Base-by-base conservation (phyloP, 495 filamentous ascomycete species). In the Hyaloscypha hepaticicola region DNA sequence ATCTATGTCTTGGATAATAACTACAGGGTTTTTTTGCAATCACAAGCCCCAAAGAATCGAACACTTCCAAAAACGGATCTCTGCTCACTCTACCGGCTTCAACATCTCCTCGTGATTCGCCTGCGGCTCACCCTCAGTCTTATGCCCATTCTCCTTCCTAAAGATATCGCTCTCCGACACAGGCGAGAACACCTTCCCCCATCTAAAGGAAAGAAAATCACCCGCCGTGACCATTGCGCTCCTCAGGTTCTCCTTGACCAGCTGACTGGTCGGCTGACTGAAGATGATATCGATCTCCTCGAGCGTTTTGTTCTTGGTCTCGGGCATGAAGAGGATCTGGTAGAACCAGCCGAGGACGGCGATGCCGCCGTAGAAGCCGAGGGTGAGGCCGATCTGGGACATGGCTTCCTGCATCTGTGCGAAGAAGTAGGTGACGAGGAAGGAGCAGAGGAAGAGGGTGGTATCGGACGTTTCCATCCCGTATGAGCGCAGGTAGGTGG, bases 351-450 rank as follows among this genome's bases (percentile, higher is more conserved):
- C 83, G 0, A 87, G 12, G 1, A 81, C 76, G 3, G 84, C 83
- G 66, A 86, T 85, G 22, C 84, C 84, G 64, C 84, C 83, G 69
- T 86, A 87, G 74, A 86, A 87, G 19, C 84, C 84, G 0, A 86
- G 77, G 0, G 81, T 79, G 21, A 87, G 74, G 26, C 83, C 84
- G 28, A 83, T 86, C 9, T 74, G 76, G 12, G 79, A 79, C 81
- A 87, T 84, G 26, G 83, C 77, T 9, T 77, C 66, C 73, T 83
- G 79, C 84, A 87, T 86, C 31, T 74, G 74, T 3, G 77, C 76
- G 77, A 87, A 88, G 75, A 85, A 86, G 73, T 87, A 87, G 19
- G 84, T 87, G 25, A 86, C 84, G 67, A 87, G 83, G 74, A 86
- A 86, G 51, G 82, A 83, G 71, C 77, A 82, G 58, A 85, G 76